These are phyloP conservation scores for Austropuccinia psidii DNA, from an alignment of 1,284 basidiomycete species.

Conservation along the genomic window DNA sequence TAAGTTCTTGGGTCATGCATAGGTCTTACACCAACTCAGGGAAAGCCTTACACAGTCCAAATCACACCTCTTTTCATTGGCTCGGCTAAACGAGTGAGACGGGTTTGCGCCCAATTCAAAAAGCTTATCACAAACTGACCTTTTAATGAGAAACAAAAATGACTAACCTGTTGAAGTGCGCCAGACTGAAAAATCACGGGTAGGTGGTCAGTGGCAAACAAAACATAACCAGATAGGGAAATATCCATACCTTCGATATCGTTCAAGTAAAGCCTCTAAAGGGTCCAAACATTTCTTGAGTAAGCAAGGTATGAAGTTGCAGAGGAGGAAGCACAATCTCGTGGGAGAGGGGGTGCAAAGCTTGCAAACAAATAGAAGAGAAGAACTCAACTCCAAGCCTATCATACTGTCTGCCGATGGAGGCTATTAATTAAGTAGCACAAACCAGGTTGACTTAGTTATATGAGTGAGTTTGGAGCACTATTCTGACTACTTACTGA, in stretches of 20 bases:
- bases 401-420: slow-evolving; percentile 26
- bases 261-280: slow-evolving; percentile 17
- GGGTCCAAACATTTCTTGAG: background rate
- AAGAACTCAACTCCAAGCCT: slow-evolving; percentile 16
- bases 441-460: background rate
- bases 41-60: slow-evolving; percentile 28
- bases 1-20: background rate
- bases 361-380: background rate
- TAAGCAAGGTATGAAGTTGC: too few relatives aligned
- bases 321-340: too few relatives aligned
- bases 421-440: background rate
- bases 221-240: too few relatives aligned
- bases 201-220: background rate
- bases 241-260: slow-evolving; percentile 28
- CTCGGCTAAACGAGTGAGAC: slow-evolving; percentile 11
- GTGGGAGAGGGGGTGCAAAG: background rate
- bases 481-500: background rate
- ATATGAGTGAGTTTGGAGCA: background rate
- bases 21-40: background rate
- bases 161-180: slow-evolving; percentile 29
- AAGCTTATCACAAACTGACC: background rate
- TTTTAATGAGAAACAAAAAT: too few relatives aligned
- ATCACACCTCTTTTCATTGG: slow-evolving; percentile 22
- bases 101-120: too few relatives aligned
- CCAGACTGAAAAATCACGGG: slow-evolving; percentile 8